Evolutionary conservation across 2,329 filamentous ascomycete species (phyloP).

Genomic region (Aureobasidium melanogenum): DNA sequence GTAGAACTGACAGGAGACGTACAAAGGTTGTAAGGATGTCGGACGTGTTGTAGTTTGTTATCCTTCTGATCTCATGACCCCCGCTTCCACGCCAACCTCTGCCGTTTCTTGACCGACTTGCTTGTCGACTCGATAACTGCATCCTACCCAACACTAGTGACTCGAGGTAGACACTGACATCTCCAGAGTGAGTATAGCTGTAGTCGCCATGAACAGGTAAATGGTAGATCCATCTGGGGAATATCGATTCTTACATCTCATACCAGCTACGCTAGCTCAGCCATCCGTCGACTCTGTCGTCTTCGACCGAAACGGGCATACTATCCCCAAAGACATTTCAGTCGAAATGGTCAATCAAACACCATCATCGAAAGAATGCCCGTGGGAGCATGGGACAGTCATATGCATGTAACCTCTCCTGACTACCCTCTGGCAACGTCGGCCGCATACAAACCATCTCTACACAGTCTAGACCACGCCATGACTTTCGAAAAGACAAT

Average conservation of each 20-base stretch:
- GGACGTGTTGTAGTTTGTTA: not conserved
- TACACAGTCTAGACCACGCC: conserved; percentile 44
- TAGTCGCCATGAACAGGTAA: not conserved
- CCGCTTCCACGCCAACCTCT: conserved; percentile 1
- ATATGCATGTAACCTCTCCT: conserved; percentile 56
- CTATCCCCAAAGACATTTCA: not conserved
- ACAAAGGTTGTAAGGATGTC: not conserved
- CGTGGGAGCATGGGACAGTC: conserved; percentile 48
- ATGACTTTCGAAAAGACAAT: conserved; percentile 24
- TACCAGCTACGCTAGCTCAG: not conserved
- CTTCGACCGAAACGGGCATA: not conserved
- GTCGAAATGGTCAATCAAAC: not conserved
- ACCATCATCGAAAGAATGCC: conserved; percentile 28
- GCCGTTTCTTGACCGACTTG: not conserved
- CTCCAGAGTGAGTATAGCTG: too few relatives aligned
- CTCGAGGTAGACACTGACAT: not conserved
- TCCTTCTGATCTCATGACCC: not conserved
- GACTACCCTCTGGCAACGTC: conserved; percentile 40
- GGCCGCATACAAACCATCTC: conserved; percentile 44
- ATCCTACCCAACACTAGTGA: not conserved
- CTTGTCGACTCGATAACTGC: not conserved
- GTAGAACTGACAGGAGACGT: not conserved
- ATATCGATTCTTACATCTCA: not conserved
- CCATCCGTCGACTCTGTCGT: not conserved
- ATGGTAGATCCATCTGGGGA: too few relatives aligned